Percentiles rank a stretch among this genome's conserved stretches.
Evolutionary conservation across 495 filamentous ascomycete species (phyloP).

Genomic region (Corynascus novoguineensis): DNA sequence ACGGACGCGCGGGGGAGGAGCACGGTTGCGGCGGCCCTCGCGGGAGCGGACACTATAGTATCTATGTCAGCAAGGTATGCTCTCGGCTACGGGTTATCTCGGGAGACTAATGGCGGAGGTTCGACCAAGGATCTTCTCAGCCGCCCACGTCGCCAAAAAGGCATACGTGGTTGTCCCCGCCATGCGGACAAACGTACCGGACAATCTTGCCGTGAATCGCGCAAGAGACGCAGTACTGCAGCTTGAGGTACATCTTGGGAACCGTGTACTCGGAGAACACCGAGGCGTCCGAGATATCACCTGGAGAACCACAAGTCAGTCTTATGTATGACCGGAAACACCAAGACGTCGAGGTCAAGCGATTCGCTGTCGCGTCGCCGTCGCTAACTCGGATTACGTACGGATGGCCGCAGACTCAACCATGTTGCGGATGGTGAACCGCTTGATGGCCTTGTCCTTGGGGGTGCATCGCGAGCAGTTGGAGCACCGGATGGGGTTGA

Average conservation of each 20-base stretch:
- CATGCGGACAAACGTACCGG: slow-evolving; percentile 66
- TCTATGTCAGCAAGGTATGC: slow-evolving; percentile 34
- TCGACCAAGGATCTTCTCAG: slow-evolving; percentile 58
- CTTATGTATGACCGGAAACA: too few relatives aligned
- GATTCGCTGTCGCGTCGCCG: neutral
- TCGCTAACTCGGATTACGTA: slow-evolving; percentile 51
- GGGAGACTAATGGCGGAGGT: slow-evolving; percentile 36
- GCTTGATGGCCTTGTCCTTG: slow-evolving; percentile 99
- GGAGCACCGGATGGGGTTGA: slow-evolving; percentile 99
- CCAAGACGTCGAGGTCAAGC: neutral
- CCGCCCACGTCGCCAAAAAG: slow-evolving; percentile 41
- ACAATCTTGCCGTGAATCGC: slow-evolving; percentile 99
- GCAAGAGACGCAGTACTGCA: slow-evolving; percentile 99
- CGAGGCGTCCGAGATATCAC: slow-evolving; percentile 99
- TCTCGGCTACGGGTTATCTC: slow-evolving; percentile 17
- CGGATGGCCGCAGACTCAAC: slow-evolving; percentile 99
- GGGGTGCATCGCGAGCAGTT: slow-evolving; percentile 99
- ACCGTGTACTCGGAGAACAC: slow-evolving; percentile 99
- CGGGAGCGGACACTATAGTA: slow-evolving; percentile 83
- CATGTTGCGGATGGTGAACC: slow-evolving; percentile 99
- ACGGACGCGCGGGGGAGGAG: slow-evolving; percentile 89
- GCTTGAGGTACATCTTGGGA: slow-evolving; percentile 99
- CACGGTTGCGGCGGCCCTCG: slow-evolving; percentile 96
- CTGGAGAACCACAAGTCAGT: slow-evolving; percentile 44
- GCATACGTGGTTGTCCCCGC: slow-evolving; percentile 33